Conservation (phyloP, 192 early-diverging fungal genomes). For the Backusella tarrabulga region DNA sequence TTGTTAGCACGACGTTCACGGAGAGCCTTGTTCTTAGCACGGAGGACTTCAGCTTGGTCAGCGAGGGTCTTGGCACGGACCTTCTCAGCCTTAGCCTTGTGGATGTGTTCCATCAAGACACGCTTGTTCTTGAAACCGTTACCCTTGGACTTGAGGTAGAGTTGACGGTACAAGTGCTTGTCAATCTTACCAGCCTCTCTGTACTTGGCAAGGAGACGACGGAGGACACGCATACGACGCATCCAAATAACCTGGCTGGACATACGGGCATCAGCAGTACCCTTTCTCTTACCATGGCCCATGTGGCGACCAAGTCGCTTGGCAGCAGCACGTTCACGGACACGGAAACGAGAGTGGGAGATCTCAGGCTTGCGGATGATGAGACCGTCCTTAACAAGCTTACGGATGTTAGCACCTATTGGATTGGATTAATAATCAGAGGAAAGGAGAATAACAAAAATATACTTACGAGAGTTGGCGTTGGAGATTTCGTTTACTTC, state of each 20-base stretch:
- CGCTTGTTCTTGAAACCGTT: conserved; percentile 99
- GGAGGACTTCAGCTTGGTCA: conserved; percentile 98
- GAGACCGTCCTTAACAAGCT: conserved; percentile 95
- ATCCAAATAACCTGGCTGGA: conserved; percentile 95
- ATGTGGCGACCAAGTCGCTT: conserved; percentile 98
- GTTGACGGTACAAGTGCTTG: conserved; percentile 90
- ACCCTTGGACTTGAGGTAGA: conserved; percentile 99
- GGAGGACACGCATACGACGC: conserved; percentile 95
- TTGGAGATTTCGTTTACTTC: conserved; percentile 92
- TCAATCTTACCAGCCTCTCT: conserved; percentile 97
- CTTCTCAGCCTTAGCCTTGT: conserved; percentile 99
- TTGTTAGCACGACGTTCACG: conserved; percentile 89
- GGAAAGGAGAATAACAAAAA: neutral
- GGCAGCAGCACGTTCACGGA: conserved; percentile 85
- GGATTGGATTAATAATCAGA: neutral
- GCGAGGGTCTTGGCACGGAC: conserved; percentile 85
- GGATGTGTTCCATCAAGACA: conserved; percentile 99
- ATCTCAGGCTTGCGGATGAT: conserved; percentile 93
- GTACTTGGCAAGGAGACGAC: conserved; percentile 95
- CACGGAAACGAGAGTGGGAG: conserved; percentile 90
- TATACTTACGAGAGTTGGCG: conserved; percentile 94
- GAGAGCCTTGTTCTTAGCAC: conserved; percentile 91
- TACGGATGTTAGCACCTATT: conserved; percentile 91
- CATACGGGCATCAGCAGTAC: conserved; percentile 99
- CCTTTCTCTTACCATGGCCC: conserved; percentile 89